These are phyloP conservation scores for Madurella mycetomatis DNA, from an alignment of 2,329 filamentous ascomycete species.

Conservation along the genomic window DNA sequence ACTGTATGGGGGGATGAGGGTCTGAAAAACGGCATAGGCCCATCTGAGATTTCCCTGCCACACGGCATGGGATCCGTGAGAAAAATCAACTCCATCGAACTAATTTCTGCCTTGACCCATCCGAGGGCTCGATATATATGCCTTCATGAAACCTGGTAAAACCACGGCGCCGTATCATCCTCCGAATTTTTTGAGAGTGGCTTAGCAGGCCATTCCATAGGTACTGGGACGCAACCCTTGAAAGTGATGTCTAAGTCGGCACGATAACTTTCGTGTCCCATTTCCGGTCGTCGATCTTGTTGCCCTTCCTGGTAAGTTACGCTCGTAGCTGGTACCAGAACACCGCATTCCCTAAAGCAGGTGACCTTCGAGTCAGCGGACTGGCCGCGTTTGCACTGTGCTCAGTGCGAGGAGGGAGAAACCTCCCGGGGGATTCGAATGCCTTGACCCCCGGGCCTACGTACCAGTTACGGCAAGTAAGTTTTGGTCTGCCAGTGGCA, in stretches of 20 bases:
- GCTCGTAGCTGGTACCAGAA: slow-evolving; percentile 56
- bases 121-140: too few relatives aligned
- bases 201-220: slow-evolving; percentile 56
- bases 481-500: slow-evolving; percentile 61
- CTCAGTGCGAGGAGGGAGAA: neutral
- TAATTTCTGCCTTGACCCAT: neutral
- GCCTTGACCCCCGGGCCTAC: too few relatives aligned
- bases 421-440: neutral
- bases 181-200: neutral
- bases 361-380: neutral
- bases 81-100: too few relatives aligned
- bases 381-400: neutral
- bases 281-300: slow-evolving; percentile 10
- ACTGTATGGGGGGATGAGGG: too few relatives aligned
- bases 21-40: too few relatives aligned
- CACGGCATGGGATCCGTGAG: too few relatives aligned
- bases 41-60: too few relatives aligned
- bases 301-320: slow-evolving; percentile 12
- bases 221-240: slow-evolving; percentile 53
- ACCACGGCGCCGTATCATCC: slow-evolving; percentile 35
- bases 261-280: slow-evolving; percentile 6
- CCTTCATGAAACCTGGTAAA: slow-evolving; percentile 26
- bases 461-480: slow-evolving; percentile 78
- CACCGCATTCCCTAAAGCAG: slow-evolving; percentile 68
- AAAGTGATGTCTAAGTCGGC: slow-evolving; percentile 41